Evolutionary conservation across 371 early-diverging fungal species (phyloP).

Genomic region (Apophysomyces trapeziformis): DNA sequence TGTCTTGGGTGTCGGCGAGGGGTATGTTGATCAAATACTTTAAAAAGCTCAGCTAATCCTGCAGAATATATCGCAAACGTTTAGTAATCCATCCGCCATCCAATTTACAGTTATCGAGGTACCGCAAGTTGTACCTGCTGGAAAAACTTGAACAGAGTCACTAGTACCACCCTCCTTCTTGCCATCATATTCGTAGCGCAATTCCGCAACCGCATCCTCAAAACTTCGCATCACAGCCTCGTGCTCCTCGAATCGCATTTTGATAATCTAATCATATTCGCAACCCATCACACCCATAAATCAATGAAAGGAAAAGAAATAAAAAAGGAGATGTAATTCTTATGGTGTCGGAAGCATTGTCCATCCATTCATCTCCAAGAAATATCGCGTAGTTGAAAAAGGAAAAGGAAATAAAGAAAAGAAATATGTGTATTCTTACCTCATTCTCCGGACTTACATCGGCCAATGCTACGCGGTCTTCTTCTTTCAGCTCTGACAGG

Average conservation of each 20-base stretch:
- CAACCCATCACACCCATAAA: slow-evolving; percentile 8
- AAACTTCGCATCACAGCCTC: slow-evolving; percentile 44
- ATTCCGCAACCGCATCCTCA: slow-evolving; percentile 48
- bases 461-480: slow-evolving; percentile 18
- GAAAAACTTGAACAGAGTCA: slow-evolving; percentile 1
- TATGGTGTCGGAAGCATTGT: not conserved
- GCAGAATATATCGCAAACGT: not conserved
- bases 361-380: slow-evolving; percentile 8
- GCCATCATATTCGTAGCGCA: slow-evolving; percentile 37
- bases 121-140: slow-evolving; percentile 15
- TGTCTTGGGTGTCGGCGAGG: slow-evolving; percentile 10
- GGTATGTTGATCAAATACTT: slow-evolving; percentile 27
- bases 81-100: not conserved
- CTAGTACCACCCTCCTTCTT: slow-evolving; percentile 11
- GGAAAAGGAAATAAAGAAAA: not conserved
- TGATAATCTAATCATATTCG: slow-evolving; percentile 35
- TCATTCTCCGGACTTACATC: slow-evolving; percentile 24
- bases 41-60: slow-evolving; percentile 21
- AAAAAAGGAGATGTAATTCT: not conserved
- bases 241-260: slow-evolving; percentile 48
- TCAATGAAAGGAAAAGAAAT: not conserved
- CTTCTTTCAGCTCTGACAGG: slow-evolving; percentile 12
- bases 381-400: not conserved
- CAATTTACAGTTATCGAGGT: not conserved
- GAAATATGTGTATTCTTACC: slow-evolving; percentile 16